phyloP scores from a whole-genome alignment of 768 basidiomycete genomes.

The Suillus subalutaceus region DNA sequence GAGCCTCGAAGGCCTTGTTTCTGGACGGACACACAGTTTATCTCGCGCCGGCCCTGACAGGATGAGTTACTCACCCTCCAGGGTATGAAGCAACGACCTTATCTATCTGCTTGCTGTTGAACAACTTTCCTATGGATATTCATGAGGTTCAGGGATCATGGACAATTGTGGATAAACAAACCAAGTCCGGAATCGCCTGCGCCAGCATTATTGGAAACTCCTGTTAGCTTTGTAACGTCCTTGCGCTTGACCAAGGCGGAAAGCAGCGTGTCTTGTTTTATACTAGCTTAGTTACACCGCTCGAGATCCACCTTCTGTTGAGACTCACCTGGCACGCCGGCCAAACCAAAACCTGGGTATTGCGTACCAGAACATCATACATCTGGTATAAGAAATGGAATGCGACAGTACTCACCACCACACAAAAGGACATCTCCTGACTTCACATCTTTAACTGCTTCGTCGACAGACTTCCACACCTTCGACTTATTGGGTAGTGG shows the following conservation, averaged over 20 bases:
- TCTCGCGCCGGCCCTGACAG: background rate
- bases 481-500: slow-evolving; percentile 50
- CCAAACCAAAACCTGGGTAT: slow-evolving; percentile 78
- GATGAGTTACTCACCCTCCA: slow-evolving; percentile 60
- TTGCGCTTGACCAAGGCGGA: slow-evolving; percentile 72
- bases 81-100: slow-evolving; percentile 91
- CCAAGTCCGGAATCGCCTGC: slow-evolving; percentile 71
- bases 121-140: slow-evolving; percentile 59
- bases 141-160: background rate
- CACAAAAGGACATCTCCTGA: slow-evolving; percentile 79
- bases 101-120: slow-evolving; percentile 73
- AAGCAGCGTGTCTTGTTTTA: slow-evolving; percentile 72
- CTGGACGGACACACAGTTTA: slow-evolving; percentile 38
- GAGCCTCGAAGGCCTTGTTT: slow-evolving; percentile 83
- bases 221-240: slow-evolving; percentile 76
- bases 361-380: too few relatives aligned
- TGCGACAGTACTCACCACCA: slow-evolving; percentile 61
- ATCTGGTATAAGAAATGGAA: too few relatives aligned
- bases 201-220: slow-evolving; percentile 89
- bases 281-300: background rate
- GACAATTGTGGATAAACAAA: slow-evolving; percentile 23
- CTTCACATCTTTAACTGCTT: slow-evolving; percentile 82
- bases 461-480: slow-evolving; percentile 81
- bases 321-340: slow-evolving; percentile 78
- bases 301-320: too few relatives aligned